Base-by-base conservation (phyloP, 495 filamentous ascomycete species). In the Chaetomium tenue region DNA sequence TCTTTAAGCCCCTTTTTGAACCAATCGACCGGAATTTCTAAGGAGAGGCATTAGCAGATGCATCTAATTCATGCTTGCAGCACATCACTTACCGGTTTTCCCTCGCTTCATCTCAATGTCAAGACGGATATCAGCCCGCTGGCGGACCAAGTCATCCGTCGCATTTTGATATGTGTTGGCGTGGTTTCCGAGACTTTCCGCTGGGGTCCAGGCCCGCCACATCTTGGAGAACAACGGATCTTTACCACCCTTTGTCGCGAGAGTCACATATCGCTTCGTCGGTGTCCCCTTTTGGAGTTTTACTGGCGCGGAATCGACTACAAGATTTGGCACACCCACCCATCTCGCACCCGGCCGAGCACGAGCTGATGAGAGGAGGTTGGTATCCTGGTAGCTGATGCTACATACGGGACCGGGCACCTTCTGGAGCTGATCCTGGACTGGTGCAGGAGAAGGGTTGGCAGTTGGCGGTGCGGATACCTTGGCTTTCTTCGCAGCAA, bases 151-250 rank as follows among this genome's bases (percentile, higher is more conserved):
- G 18, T 70, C 67, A 20, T 33, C 59, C 3, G 63, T 59, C 15
- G 69, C 69, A 42, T 55, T 63, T 52, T 73, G 63, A n/a, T 70
- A 73, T 3, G 62, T 71, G 20, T 63, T 63, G 1, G 46, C 50
- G 48, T 75, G 72, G 50, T 73, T 72, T 0, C 71, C 71, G 20
- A 75, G 63, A 56, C 58, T 66, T 63, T 75, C 72, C 25, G 71
- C 69, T 15, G 62, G 65, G 9, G 63, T 70, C 72, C 72, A 75
- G 0, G 64, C 71, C 16, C 60, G 56, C 50, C 63, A 55, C 2
- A 64, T 40, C 20, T 63, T 56, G 9, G 71, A 58, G 62, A 74
- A 74, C 39, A 75, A 51, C 23, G 74, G 70, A 18, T 61, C 60
- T 25, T 68, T 63, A 11, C 63, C 70, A 8, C 68, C 68, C 58